Percentiles rank a stretch among this genome's conserved stretches.
Evolutionary conservation across 805 yeast genomes (phyloP).

Genomic region (Myxozyma lipomycoides): DNA sequence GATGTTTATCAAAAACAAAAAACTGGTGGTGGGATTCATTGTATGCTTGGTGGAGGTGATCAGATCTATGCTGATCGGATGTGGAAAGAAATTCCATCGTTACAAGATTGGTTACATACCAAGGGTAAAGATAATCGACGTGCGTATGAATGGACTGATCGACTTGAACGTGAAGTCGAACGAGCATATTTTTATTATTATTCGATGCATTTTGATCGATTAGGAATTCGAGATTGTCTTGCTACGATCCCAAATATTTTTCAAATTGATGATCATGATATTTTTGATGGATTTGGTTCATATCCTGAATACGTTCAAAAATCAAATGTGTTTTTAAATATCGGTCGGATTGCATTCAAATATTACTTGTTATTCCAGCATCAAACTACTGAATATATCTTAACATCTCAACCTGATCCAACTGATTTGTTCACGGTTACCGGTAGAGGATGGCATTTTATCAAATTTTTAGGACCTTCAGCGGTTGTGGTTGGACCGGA

Average conservation of each 20-base stretch:
- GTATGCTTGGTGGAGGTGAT: constrained; percentile 97
- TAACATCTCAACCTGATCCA: constrained; percentile 18
- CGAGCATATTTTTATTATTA: constrained; percentile 70
- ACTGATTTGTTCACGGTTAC: constrained; percentile 38
- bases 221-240: constrained; percentile 66
- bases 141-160: constrained; percentile 44
- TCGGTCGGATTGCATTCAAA: constrained; percentile 77
- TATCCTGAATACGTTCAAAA: constrained; percentile 73
- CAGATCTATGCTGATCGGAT: constrained; percentile 87
- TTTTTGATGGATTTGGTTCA: constrained; percentile 94
- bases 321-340: constrained; percentile 59
- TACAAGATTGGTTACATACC: constrained; percentile 58
- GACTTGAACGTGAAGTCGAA: constrained; percentile 53
- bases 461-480: constrained; percentile 68
- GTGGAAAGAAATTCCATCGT: constrained; percentile 49
- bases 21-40: constrained; percentile 64
- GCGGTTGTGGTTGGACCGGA: constrained; percentile 77
- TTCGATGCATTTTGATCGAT: constrained; percentile 84
- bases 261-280: constrained; percentile 92
- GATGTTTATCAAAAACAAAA: constrained; percentile 73
- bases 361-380: constrained; percentile 92
- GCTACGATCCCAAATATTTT: constrained; percentile 82
- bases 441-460: constrained; percentile 69
- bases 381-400: constrained; percentile 50
- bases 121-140: constrained; percentile 47